phyloP scores from a whole-genome alignment of 2,329 filamentous ascomycete genomes.

The Fusarium odoratissimum region DNA sequence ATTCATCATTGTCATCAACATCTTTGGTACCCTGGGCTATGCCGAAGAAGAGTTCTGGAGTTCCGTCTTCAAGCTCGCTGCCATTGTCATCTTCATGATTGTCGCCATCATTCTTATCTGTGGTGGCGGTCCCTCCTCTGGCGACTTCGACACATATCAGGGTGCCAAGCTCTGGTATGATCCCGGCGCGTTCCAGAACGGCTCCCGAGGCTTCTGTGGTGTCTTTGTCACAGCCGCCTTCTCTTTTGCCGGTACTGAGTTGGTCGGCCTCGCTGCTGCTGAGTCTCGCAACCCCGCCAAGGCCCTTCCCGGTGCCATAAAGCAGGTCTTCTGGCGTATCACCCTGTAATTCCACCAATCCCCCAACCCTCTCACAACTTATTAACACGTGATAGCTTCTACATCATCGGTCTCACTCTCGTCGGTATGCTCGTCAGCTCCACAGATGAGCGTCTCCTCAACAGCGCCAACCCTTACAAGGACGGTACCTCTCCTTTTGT shows the following conservation, averaged over 20 bases:
- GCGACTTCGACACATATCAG: slow-evolving; percentile 55
- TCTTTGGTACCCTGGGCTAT: slow-evolving; percentile 66
- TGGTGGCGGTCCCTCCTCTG: slow-evolving; percentile 64
- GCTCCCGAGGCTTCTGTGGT: slow-evolving; percentile 75
- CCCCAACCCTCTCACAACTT: too few species aligned
- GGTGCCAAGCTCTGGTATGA: slow-evolving; percentile 53
- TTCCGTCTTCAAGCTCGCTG: slow-evolving; percentile 65
- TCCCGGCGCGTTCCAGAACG: slow-evolving; percentile 70
- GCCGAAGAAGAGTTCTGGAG: slow-evolving; percentile 68
- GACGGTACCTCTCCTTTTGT: slow-evolving; percentile 62
- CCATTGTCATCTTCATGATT: slow-evolving; percentile 72
- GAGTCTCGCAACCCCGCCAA: slow-evolving; percentile 75
- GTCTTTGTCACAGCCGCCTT: slow-evolving; percentile 79
- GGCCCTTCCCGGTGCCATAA: slow-evolving; percentile 80
- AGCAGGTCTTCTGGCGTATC: slow-evolving; percentile 73
- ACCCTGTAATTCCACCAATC: slow-evolving; percentile 47
- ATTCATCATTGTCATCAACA: slow-evolving; percentile 62
- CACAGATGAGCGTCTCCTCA: slow-evolving; percentile 57
- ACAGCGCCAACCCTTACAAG: slow-evolving; percentile 41
- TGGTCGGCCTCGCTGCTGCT: slow-evolving; percentile 76
- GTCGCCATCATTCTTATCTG: slow-evolving; percentile 67
- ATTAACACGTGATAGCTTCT: slow-evolving; percentile 49
- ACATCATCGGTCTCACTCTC: slow-evolving; percentile 61
- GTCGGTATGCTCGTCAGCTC: slow-evolving; percentile 59
- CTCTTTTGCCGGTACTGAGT: slow-evolving; percentile 74